Conservation (phyloP, 2,329 filamentous ascomycete species). For the Tolypocladium album region DNA sequence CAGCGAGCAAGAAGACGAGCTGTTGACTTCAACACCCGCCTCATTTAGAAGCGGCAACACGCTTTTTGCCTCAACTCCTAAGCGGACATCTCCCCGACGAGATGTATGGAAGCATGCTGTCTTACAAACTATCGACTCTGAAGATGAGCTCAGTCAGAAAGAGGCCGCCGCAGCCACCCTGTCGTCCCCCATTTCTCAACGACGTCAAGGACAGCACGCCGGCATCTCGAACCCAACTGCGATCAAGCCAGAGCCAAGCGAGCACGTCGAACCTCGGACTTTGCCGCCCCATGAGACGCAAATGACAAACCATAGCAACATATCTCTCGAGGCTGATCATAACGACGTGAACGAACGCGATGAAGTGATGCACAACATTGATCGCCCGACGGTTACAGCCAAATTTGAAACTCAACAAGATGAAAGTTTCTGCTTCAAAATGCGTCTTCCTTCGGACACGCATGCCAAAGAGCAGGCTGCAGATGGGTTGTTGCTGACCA, state of each 20-base stretch:
- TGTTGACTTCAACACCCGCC: conserved; percentile 1
- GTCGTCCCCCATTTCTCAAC: conserved; percentile 16
- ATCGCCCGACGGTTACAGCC: not conserved
- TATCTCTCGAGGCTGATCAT: too few relatives aligned
- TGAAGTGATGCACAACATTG: not conserved
- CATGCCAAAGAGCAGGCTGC: not conserved
- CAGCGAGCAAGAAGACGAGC: conserved; percentile 9
- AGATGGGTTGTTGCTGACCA: not conserved
- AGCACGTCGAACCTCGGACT: not conserved
- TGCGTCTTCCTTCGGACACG: conserved; percentile 2
- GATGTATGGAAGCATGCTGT: conserved; percentile 1
- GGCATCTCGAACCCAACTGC: not conserved
- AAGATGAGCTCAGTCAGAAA: conserved; percentile 5
- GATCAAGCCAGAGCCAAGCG: not conserved
- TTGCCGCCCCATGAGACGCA: not conserved
- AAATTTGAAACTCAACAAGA: conserved; percentile 18
- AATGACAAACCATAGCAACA: not conserved
- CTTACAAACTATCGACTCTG: conserved; percentile 3
- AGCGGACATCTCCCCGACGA: conserved; percentile 5
- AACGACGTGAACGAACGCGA: not conserved
- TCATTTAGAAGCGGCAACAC: conserved; percentile 1
- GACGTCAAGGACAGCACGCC: not conserved
- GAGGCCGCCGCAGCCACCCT: conserved; percentile 12
- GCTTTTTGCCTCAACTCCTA: conserved; percentile 3
- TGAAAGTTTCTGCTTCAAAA: conserved; percentile 21